Evolutionary conservation across 768 basidiomycete species (phyloP), one percentile per base, ranked within the genome.

Genomic region (Boletus rubescentipes): DNA sequence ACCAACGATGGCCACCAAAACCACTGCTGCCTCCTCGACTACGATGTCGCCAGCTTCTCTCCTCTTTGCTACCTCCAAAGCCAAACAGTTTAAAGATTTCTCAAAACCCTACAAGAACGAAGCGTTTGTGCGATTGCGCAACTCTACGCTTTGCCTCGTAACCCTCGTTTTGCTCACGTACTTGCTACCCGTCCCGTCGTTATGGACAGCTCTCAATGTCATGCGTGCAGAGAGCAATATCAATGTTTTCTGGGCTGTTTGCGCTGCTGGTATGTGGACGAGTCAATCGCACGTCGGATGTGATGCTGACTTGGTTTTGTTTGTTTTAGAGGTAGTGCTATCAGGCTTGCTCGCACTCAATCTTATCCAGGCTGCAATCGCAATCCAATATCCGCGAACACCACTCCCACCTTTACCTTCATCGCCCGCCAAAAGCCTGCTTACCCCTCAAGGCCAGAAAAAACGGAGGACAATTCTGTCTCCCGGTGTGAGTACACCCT

Each of bases 61-160:
- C 0, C 62, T 69, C n/a, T 69, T 67, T 29, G 41, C 65, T 6
- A 47, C 67, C 0, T 53, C 67, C 16, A 59, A 51, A 46, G 58
- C 58, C 31, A 65, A 65, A 32, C 41, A 59, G 1, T 9, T 67
- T 31, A n/a, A 54, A 0, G 43, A 69, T 38, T 59, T 65, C 34
- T 62, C 65, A 29, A 77, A 72, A 55, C 76, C 74, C 2, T 38
- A 69, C 20, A 72, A 67, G 46, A 67, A 63, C 40, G 75, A 77
- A 50, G 75, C 75, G 2, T 49, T 68, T 8, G 50, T 74, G n/a
- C 68, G 76, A 45, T 59, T 77, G 44, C 75, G 76, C 38, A 75
- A 67, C 42, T 75, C 73, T 26, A 61, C 67, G 2, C 58, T 76
- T 20, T 67, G 63, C 43, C 65, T 77, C 30, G 50, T 69, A 14